Conservation (phyloP, 768 basidiomycete genomes). For the Amanita polypyramis region DNA sequence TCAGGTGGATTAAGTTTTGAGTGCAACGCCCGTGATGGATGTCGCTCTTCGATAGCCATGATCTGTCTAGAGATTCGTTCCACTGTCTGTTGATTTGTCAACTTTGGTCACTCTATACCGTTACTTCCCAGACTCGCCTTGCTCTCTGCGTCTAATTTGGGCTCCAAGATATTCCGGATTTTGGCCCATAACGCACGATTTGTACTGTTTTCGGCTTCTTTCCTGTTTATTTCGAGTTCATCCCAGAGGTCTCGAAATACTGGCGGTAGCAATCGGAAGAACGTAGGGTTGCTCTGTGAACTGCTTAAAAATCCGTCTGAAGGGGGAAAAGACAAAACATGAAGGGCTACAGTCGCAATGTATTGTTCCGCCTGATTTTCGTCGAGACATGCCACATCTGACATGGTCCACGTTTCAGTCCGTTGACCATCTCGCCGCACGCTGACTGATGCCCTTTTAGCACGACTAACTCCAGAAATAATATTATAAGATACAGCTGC, state of each 20-base stretch:
- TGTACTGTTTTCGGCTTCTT: constrained; percentile 43
- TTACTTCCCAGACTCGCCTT: constrained; percentile 25
- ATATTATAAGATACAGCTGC: constrained; percentile 60
- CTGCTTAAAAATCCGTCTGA: constrained; percentile 50
- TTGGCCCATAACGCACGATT: constrained; percentile 69
- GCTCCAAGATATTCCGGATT: constrained; percentile 50
- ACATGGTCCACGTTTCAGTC: constrained; percentile 69
- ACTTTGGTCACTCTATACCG: background rate
- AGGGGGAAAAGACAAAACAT: constrained; percentile 59
- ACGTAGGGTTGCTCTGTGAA: constrained; percentile 40
- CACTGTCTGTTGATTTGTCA: background rate
- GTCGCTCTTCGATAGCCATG: background rate
- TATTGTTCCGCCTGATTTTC: constrained; percentile 82
- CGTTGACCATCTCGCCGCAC: constrained; percentile 65
- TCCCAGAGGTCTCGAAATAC: constrained; percentile 89
- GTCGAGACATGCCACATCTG: constrained; percentile 71
- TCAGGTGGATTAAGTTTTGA: constrained; percentile 25
- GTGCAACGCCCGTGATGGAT: background rate
- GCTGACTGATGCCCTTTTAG: constrained; percentile 58
- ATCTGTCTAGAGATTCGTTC: background rate
- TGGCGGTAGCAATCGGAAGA: constrained; percentile 72
- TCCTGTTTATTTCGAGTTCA: constrained; percentile 64
- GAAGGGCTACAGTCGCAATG: constrained; percentile 76
- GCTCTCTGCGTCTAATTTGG: constrained; percentile 35
- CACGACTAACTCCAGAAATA: constrained; percentile 65